These are phyloP conservation scores for Rhizopogon sp. DNA, from an alignment of 768 basidiomycete species.

Conservation along the genomic window DNA sequence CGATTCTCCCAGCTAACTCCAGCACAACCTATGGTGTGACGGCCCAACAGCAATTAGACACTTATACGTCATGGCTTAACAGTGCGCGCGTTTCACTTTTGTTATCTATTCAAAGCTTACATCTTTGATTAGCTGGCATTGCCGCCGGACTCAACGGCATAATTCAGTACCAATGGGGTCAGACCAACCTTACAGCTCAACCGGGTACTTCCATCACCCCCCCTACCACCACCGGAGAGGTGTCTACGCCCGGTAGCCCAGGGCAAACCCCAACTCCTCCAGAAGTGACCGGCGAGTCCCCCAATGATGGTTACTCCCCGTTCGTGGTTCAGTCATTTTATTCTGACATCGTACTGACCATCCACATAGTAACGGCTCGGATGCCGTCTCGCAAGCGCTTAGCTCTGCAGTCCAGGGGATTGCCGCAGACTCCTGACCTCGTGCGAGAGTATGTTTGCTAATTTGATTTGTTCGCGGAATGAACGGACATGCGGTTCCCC, in stretches of 20 bases:
- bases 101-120: neutral
- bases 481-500: neutral
- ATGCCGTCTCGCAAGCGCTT: slow-evolving; percentile 27
- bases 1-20: slow-evolving; percentile 10
- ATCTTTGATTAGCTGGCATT: slow-evolving; percentile 32
- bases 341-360: neutral
- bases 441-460: neutral
- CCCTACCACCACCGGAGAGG: slow-evolving; percentile 17
- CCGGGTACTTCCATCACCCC: slow-evolving; percentile 41
- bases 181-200: slow-evolving; percentile 41
- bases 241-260: neutral
- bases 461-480: neutral
- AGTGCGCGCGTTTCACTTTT: slow-evolving; percentile 26
- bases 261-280: slow-evolving; percentile 26
- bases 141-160: slow-evolving; percentile 26
- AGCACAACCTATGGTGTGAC: slow-evolving; percentile 42
- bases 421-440: slow-evolving; percentile 15
- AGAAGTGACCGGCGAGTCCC: slow-evolving; percentile 44
- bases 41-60: slow-evolving; percentile 44
- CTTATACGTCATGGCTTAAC: slow-evolving; percentile 50
- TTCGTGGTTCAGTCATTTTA: slow-evolving; percentile 11
- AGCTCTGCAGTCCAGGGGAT: slow-evolving; percentile 30
- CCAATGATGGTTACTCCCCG: slow-evolving; percentile 60
- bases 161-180: slow-evolving; percentile 45
- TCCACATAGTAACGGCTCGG: slow-evolving; percentile 16